Evolutionary conservation across 2,329 filamentous ascomycete genomes (phyloP), one percentile per base, ranked within the genome.

Genomic region (Colletotrichum sp.): DNA sequence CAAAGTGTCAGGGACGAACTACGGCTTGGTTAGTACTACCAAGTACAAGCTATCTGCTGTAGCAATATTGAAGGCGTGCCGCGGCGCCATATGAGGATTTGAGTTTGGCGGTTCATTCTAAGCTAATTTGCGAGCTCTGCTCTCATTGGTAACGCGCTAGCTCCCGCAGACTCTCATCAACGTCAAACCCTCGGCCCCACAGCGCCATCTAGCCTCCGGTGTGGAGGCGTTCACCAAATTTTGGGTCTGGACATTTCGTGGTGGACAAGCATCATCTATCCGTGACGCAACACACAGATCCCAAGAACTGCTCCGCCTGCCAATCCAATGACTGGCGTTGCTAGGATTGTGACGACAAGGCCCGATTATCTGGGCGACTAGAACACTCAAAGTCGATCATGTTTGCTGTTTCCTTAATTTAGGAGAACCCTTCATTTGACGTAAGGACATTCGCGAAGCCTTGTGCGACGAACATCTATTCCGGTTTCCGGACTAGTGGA

Each of bases 141-240:
- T 69, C 26, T 65, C 34, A 75, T 67, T 68, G 65, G 58, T 34
- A 69, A 32, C 65, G 28, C 18, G n/a, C 65, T 69, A 76, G 64
- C 24, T 73, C 65, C 64, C 28, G 48, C 30, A 9, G 43, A 21
- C 70, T 34, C 38, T 65, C 58, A 68, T 73, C 43, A 76, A 76
- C 58, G 65, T 69, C 70, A 76, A 73, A 76, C 73, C 38, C 28
- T 71, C 73, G 56, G 70, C 69, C 69, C 69, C 73, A 73, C 56
- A 64, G 56, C 43, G 24, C 62, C 36, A 58, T 48, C 58, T 68
- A 73, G 73, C 32, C 56, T 62, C 64, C 58, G 58, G 28, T 34
- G 70, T 73, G 64, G 58, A 75, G 52, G 38, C n/a, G 21, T 8
- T 65, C 43, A 60, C 48, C 58, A 68, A 64, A 67, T 32, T 28